These are phyloP conservation scores for Agrocybe chaxingu DNA, from an alignment of 768 basidiomycete species.

Conservation along the genomic window DNA sequence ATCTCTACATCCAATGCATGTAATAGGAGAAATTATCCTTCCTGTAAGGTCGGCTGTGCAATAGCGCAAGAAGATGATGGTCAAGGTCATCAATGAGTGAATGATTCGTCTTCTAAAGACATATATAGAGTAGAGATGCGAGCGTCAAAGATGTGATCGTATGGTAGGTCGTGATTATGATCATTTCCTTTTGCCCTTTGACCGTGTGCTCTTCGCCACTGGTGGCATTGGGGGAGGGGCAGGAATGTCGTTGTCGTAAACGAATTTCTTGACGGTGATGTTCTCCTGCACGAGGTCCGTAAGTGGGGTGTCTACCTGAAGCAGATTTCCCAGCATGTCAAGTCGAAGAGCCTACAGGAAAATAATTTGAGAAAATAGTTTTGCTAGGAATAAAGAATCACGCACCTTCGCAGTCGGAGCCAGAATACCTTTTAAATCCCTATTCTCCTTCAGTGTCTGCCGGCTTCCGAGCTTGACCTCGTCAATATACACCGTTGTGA, in stretches of 20 bases:
- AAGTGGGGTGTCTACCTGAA: constrained; percentile 53
- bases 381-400: neutral
- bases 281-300: constrained; percentile 60
- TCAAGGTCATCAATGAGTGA: too few relatives aligned
- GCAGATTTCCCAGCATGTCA: constrained; percentile 72
- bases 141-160: too few relatives aligned
- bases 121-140: too few relatives aligned
- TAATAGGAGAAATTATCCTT: neutral
- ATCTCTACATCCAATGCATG: constrained; percentile 12
- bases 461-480: constrained; percentile 54
- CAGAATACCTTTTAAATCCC: constrained; percentile 60
- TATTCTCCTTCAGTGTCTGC: constrained; percentile 36
- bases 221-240: constrained; percentile 19
- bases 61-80: too few relatives aligned
- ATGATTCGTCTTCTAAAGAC: too few relatives aligned
- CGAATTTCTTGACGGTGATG: constrained; percentile 71
- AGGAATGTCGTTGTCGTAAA: constrained; percentile 72
- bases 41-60: too few relatives aligned
- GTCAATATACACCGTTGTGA: constrained; percentile 58
- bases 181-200: constrained; percentile 45
- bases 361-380: neutral
- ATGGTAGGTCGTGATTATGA: neutral
- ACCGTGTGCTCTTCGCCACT: constrained; percentile 51
- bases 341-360: constrained; percentile 50
- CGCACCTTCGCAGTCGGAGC: constrained; percentile 65